Evolutionary conservation across 2,329 filamentous ascomycete genomes (phyloP).

Genomic region (Phaeomoniella chlamydospora): DNA sequence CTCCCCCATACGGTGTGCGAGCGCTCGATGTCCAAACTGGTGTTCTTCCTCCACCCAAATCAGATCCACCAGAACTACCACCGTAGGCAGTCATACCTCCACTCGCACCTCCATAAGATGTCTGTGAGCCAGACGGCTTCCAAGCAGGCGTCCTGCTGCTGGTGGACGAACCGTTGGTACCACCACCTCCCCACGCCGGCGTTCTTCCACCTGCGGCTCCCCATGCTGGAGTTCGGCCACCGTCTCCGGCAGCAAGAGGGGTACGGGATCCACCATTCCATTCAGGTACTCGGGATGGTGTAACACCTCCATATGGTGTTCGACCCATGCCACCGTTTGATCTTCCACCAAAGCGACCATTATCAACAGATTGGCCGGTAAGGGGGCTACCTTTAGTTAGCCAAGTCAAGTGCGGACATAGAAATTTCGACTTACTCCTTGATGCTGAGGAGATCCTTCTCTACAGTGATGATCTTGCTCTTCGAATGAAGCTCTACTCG

Average conservation of each 20-base stretch:
- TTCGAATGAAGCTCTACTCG: slow-evolving; percentile 91
- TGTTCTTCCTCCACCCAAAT: slow-evolving; percentile 46
- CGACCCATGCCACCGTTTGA: slow-evolving; percentile 31
- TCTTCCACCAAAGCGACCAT: slow-evolving; percentile 34
- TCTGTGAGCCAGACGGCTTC: slow-evolving; percentile 40
- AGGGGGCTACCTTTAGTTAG: slow-evolving; percentile 27
- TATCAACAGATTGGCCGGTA: slow-evolving; percentile 65
- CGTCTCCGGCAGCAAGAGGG: slow-evolving; percentile 44
- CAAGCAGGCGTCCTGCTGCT: slow-evolving; percentile 35
- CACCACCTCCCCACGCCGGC: slow-evolving; percentile 11
- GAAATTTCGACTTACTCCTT: slow-evolving; percentile 49
- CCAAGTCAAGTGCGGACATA: slow-evolving; percentile 2
- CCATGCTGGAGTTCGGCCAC: slow-evolving; percentile 65
- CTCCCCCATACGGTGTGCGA: slow-evolving; percentile 44
- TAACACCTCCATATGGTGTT: slow-evolving; percentile 30
- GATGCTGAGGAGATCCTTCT: slow-evolving; percentile 67
- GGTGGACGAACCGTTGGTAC: slow-evolving; percentile 9
- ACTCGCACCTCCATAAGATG: slow-evolving; percentile 40
- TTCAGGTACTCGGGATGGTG: slow-evolving; percentile 25
- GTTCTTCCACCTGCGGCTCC: slow-evolving; percentile 37
- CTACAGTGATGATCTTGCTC: slow-evolving; percentile 76
- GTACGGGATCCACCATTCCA: slow-evolving; percentile 51
- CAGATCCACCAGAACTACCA: slow-evolving; percentile 22
- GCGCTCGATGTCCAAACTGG: slow-evolving; percentile 68
- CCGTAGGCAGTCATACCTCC: slow-evolving; percentile 68